Conservation (phyloP, 1,284 basidiomycete species). For the Peniophora sp. region DNA sequence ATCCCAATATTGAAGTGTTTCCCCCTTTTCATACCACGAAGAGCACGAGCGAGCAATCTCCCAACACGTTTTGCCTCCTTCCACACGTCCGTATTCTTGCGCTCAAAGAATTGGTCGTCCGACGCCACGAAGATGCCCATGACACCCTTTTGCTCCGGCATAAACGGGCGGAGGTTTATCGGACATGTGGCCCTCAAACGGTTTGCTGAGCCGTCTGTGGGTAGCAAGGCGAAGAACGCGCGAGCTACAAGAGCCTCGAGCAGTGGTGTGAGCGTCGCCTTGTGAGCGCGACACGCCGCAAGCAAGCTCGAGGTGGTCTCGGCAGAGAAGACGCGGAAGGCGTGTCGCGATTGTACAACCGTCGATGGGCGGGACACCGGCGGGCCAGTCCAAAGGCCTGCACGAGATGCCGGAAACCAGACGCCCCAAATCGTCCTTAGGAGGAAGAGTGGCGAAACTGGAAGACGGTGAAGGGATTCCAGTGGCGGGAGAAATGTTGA, state of each 20-base stretch:
- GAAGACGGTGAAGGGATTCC: conserved; percentile 1
- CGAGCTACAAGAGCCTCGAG: conserved; percentile 2
- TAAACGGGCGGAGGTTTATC: conserved; percentile 6
- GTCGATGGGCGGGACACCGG: background rate
- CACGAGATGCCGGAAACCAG: conserved; percentile 1
- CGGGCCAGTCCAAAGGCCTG: conserved; percentile 2
- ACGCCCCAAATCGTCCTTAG: background rate
- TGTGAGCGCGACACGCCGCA: background rate
- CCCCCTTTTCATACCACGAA: background rate
- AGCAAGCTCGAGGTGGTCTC: background rate
- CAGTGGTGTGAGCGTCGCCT: conserved; percentile 3
- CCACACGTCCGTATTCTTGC: conserved; percentile 1
- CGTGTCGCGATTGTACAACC: background rate
- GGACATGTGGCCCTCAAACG: background rate
- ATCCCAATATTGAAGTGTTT: conserved; percentile 4
- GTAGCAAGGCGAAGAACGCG: conserved; percentile 1
- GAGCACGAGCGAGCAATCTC: background rate
- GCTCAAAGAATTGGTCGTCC: conserved; percentile 2
- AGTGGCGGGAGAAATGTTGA: conserved; percentile 3
- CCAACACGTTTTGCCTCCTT: conserved; percentile 2
- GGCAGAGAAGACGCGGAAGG: background rate
- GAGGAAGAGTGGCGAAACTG: conserved; percentile 1
- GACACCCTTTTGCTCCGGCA: background rate
- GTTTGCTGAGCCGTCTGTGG: conserved; percentile 3
- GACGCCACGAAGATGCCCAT: conserved; percentile 4